phyloP scores from a whole-genome alignment of 2,329 filamentous ascomycete genomes.

The Coniella lustricola region DNA sequence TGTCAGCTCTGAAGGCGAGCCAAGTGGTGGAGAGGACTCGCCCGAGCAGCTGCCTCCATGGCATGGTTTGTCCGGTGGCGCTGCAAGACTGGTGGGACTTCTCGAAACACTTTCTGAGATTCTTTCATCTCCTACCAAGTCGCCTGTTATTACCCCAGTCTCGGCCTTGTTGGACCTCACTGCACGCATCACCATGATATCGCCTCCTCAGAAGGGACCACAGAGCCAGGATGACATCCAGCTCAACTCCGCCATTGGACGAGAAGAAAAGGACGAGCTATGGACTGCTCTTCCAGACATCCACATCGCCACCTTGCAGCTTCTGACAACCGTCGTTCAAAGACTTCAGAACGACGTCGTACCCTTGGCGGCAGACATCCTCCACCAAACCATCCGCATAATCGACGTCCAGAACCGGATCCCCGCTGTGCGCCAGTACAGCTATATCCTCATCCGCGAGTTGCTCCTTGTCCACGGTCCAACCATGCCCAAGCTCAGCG shows the following conservation, averaged over 20 bases:
- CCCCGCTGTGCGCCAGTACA: slow-evolving; percentile 48
- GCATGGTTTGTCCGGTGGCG: slow-evolving; percentile 67
- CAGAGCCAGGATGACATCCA: slow-evolving; percentile 45
- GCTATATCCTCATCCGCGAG: slow-evolving; percentile 52
- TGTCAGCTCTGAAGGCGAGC: slow-evolving; percentile 39
- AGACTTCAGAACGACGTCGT: slow-evolving; percentile 52
- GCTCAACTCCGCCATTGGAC: slow-evolving; percentile 64
- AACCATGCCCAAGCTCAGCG: slow-evolving; percentile 57
- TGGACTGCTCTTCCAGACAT: slow-evolving; percentile 67
- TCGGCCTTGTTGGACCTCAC: slow-evolving; percentile 62
- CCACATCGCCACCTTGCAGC: slow-evolving; percentile 61
- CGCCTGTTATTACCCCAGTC: slow-evolving; percentile 59
- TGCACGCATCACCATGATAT: slow-evolving; percentile 62
- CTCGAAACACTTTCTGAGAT: slow-evolving; percentile 59
- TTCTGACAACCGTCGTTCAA: slow-evolving; percentile 51
- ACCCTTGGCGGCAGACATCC: slow-evolving; percentile 53
- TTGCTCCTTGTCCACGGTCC: slow-evolving; percentile 58
- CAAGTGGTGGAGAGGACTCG: slow-evolving; percentile 38
- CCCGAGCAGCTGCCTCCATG: slow-evolving; percentile 56
- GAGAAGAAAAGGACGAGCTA: slow-evolving; percentile 75
- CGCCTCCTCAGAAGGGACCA: slow-evolving; percentile 40
- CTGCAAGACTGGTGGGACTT: slow-evolving; percentile 60
- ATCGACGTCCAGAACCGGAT: slow-evolving; percentile 53
- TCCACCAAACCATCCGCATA: slow-evolving; percentile 67
- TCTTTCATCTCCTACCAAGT: slow-evolving; percentile 57